Conservation (phyloP, 345 rosid genomes). For the Moricandia arvensis region DNA sequence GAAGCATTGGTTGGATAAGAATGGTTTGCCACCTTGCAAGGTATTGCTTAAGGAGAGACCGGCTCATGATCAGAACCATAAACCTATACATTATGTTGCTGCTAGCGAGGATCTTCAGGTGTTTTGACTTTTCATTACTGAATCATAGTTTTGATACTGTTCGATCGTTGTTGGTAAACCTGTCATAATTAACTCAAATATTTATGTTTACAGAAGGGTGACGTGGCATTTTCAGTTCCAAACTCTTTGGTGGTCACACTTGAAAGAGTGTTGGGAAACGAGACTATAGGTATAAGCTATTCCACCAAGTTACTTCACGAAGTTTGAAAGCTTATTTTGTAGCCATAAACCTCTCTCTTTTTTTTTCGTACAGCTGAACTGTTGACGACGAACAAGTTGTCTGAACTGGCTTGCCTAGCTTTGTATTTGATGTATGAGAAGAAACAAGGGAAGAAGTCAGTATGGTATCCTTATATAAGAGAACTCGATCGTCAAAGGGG, state of each 20-base stretch:
- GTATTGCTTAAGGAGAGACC: constrained; percentile 75
- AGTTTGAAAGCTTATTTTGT: neutral
- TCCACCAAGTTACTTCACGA: neutral
- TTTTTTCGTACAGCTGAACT: constrained; percentile 64
- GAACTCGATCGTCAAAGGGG: constrained; percentile 99
- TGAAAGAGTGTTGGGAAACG: constrained; percentile 93
- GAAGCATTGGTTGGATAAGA: constrained; percentile 90
- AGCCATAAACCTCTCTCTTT: neutral
- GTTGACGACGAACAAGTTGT: constrained; percentile 82
- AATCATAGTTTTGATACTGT: neutral
- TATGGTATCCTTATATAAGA: constrained; percentile 91
- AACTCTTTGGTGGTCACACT: constrained; percentile 87
- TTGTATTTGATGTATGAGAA: constrained; percentile 96
- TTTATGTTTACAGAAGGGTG: constrained; percentile 55
- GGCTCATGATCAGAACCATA: constrained; percentile 58
- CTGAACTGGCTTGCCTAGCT: constrained; percentile 93
- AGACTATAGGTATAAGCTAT: constrained; percentile 76
- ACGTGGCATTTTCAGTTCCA: constrained; percentile 84
- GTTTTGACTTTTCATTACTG: constrained; percentile 1
- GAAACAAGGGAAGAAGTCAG: constrained; percentile 91
- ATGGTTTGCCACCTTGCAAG: constrained; percentile 87
- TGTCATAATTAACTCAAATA: neutral
- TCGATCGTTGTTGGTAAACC: neutral
- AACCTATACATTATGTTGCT: constrained; percentile 85
- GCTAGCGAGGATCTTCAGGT: constrained; percentile 92